Conservation (phyloP, 2,329 filamentous ascomycete species). For the Orbilia quercus region DNA sequence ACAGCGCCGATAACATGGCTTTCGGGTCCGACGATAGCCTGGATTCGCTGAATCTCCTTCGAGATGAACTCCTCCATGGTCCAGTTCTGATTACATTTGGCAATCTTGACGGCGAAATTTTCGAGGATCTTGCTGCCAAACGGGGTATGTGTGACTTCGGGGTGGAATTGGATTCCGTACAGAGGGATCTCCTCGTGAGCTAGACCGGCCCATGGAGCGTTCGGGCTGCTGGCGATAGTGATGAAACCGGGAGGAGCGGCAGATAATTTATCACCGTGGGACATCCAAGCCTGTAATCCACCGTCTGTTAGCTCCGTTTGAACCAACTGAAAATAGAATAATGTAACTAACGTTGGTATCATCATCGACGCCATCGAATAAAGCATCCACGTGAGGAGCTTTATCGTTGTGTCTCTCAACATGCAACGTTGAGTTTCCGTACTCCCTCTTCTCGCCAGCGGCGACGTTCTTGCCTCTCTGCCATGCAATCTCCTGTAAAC, state of each 20-base stretch:
- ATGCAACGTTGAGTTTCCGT: conserved; percentile 76
- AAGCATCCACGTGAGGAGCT: conserved; percentile 74
- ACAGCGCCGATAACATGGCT: conserved; percentile 85
- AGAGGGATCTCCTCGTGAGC: conserved; percentile 72
- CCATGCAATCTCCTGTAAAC: conserved; percentile 79
- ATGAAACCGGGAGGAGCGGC: conserved; percentile 78
- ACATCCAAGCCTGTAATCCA: conserved; percentile 76
- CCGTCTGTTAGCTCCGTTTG: conserved; percentile 6
- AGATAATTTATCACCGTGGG: conserved; percentile 85
- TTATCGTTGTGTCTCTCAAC: conserved; percentile 70
- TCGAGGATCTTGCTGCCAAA: conserved; percentile 76
- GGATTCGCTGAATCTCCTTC: conserved; percentile 82
- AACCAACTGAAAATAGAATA: background rate
- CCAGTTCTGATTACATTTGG: conserved; percentile 80
- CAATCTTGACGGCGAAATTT: conserved; percentile 89
- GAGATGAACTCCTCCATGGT: conserved; percentile 85
- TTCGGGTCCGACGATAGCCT: conserved; percentile 80
- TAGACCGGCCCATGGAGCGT: conserved; percentile 83
- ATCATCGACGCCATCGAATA: conserved; percentile 81
- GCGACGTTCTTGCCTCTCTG: conserved; percentile 73
- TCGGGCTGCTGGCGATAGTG: conserved; percentile 78
- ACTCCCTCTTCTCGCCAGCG: conserved; percentile 75
- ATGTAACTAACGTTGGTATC: conserved; percentile 67
- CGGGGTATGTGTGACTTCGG: conserved; percentile 80
- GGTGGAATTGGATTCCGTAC: conserved; percentile 82